These are phyloP conservation scores for Solanum pimpinellifolium DNA, from an alignment of 257 asterid genomes.

Conservation along the genomic window DNA sequence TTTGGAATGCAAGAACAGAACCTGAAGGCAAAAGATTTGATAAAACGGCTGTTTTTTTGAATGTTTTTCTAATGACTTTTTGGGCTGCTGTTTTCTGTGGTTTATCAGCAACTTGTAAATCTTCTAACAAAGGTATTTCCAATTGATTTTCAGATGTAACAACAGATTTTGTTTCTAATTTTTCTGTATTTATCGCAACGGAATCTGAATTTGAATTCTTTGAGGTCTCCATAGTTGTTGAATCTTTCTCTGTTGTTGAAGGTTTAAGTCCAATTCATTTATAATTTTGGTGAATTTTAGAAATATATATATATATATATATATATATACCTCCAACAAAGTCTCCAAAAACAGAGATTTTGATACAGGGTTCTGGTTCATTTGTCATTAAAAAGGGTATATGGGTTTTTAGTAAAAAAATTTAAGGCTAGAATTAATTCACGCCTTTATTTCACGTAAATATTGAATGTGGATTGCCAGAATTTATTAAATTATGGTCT, in stretches of 20 bases:
- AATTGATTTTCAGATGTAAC: conserved; percentile 10
- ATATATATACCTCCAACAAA: background rate
- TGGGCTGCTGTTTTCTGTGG: conserved; percentile 37
- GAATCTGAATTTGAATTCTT: background rate
- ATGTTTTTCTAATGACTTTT: conserved; percentile 56
- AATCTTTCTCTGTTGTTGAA: background rate
- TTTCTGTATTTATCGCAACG: background rate
- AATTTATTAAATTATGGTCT: background rate
- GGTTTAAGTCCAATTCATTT: background rate
- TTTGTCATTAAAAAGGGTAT: background rate
- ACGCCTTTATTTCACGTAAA: background rate
- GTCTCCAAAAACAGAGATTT: background rate
- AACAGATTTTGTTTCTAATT: background rate
- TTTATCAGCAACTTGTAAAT: conserved; percentile 5
- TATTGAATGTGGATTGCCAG: background rate
- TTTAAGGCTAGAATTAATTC: background rate
- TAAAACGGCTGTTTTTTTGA: conserved; percentile 66
- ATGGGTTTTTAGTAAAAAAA: background rate
- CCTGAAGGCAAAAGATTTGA: conserved; percentile 91
- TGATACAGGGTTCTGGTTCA: background rate
- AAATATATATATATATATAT: background rate
- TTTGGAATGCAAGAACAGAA: conserved; percentile 65
- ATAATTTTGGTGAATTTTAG: background rate
- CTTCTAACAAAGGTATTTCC: conserved; percentile 29
- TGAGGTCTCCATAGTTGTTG: background rate